phyloP scores from a whole-genome alignment of 2,329 filamentous ascomycete genomes.

The Balansia obtecta region DNA sequence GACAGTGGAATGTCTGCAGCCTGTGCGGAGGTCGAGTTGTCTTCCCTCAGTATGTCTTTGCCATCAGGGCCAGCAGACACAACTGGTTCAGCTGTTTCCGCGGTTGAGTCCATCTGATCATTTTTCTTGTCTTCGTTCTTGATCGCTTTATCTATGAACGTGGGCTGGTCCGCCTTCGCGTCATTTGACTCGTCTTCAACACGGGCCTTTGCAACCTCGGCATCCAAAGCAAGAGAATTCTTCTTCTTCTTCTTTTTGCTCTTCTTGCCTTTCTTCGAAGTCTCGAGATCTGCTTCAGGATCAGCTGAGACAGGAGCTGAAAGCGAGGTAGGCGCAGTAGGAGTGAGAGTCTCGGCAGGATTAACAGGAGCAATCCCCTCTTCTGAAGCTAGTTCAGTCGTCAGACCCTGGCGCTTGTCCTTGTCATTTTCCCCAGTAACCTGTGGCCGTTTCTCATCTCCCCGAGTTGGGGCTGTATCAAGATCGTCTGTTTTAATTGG shows the following conservation, averaged over 20 bases:
- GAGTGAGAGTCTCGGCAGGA: not conserved
- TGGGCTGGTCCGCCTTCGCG: not conserved
- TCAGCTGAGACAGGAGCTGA: not conserved
- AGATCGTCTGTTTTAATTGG: not conserved
- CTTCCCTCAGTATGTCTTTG: not conserved
- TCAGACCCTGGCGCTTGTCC: slow-evolving; percentile 5
- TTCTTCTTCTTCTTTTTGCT: slow-evolving; percentile 8
- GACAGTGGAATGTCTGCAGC: not conserved
- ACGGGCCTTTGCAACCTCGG: not conserved
- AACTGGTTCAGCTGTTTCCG: not conserved
- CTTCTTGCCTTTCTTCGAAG: slow-evolving; percentile 6
- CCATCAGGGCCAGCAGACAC: not conserved
- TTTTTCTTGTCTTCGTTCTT: not conserved
- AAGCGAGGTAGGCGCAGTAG: not conserved
- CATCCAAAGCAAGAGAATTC: slow-evolving; percentile 6
- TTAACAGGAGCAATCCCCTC: not conserved
- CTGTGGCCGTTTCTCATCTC: slow-evolving; percentile 2
- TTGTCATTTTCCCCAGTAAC: slow-evolving; percentile 6
- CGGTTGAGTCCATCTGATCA: not conserved
- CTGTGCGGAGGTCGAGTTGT: not conserved
- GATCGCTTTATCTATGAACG: not conserved
- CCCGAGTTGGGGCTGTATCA: not conserved
- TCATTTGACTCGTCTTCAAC: not conserved
- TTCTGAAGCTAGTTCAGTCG: not conserved
- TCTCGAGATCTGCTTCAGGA: slow-evolving; percentile 1